Evolutionary conservation across 1,284 basidiomycete species (phyloP), one percentile per base, ranked within the genome.

Genomic region (Austroboletus niveus): DNA sequence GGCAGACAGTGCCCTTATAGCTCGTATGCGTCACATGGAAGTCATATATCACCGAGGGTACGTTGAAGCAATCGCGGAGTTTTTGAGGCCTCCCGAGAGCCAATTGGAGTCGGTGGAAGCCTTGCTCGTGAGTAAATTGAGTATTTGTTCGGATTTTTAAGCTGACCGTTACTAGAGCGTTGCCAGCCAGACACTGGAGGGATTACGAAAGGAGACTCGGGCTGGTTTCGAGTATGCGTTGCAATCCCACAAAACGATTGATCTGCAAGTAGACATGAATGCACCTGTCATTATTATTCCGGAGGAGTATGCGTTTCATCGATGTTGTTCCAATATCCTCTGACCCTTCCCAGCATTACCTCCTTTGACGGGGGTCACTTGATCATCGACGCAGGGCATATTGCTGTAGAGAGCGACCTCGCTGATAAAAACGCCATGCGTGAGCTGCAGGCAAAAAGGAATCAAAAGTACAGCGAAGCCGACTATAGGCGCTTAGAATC

Each of bases 231-330:
- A 99, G 72, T 92, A 89, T 71, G 97, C 96, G 0, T 72, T 99
- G 34, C 86, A 94, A 70, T 86, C 83, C 15, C 94, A 97, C 76
- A 96, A 96, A 75, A 99, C 96, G 0, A 79, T 99, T 44, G 96
- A 99, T 67, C 78, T 99, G 31, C 90, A 92, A 60, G 85, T 99
- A 72, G 96, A 99, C 65, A 84, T 99, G 78, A 93, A 98, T 65
- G 94, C 97, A 3, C 97, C 97, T 5, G 87, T 99, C 65, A 98
- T 99, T 68, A 94, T 99, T 59, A 81, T 99, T 41, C 97, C 97
- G 3, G 96, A 99, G 74, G 85, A 92, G 91, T 92, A 64, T 55
- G 81, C 65, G 2, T 47, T 45, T 38, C 30, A 14, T 40, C 12
- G 6, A n/a, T 31, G 24, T 11, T 11, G 42, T 39, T 35, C 15